Conservation (phyloP, 192 early-diverging fungal genomes). For the Gigaspora rosea region DNA sequence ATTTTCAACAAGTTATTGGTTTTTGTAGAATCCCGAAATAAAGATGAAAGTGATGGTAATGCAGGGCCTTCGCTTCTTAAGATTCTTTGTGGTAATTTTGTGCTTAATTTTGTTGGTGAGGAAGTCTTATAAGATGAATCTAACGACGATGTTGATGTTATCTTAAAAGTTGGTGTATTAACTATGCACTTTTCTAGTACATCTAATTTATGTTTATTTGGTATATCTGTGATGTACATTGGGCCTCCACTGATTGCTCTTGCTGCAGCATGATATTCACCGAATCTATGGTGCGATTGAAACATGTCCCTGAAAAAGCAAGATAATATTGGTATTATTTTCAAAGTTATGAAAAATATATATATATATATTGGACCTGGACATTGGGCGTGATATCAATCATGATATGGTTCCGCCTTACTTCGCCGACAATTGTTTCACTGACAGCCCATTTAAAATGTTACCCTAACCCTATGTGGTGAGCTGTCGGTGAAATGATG, state of each 20-base stretch:
- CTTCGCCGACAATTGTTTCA: too few species aligned
- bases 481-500: too few species aligned
- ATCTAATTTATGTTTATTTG: slow-evolving; percentile 25
- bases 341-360: background rate
- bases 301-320: slow-evolving; percentile 52
- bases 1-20: slow-evolving; percentile 18
- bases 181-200: slow-evolving; percentile 12
- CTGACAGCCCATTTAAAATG: too few species aligned
- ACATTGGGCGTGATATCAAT: too few species aligned
- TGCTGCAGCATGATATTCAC: slow-evolving; percentile 50
- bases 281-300: slow-evolving; percentile 45
- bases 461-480: too few species aligned
- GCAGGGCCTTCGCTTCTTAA: slow-evolving; percentile 28
- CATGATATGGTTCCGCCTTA: too few species aligned
- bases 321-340: background rate
- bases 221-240: slow-evolving; percentile 55
- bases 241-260: slow-evolving; percentile 56
- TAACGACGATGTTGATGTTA: background rate
- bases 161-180: background rate
- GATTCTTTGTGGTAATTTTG: background rate
- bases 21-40: slow-evolving; percentile 35
- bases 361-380: too few species aligned
- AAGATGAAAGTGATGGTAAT: slow-evolving; percentile 13
- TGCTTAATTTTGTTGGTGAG: background rate
- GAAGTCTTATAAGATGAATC: background rate